A percentile compares a stretch with the other conserved stretches of the same genome.
Conservation (phyloP, 176 grass and related monocot species). For the Juncus inflexus region DNA sequence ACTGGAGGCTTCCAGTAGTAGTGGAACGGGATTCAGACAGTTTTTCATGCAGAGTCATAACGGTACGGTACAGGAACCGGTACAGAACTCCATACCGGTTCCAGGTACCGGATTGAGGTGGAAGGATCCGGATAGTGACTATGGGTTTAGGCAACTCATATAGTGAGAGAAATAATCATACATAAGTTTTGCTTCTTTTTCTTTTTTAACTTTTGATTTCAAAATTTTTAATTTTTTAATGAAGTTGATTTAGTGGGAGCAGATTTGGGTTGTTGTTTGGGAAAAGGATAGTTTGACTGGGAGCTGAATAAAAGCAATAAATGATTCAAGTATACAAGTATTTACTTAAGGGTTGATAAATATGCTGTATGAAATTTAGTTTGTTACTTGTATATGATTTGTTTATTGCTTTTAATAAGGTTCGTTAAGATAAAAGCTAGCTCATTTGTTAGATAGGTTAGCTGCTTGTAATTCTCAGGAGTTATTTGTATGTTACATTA, state of each 20-base stretch:
- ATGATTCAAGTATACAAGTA: constrained; percentile 22
- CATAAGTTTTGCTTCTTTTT: constrained; percentile 21
- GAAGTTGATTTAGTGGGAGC: constrained; percentile 9
- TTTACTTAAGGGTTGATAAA: constrained; percentile 24
- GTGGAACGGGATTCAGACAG: constrained; percentile 17
- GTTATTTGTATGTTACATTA: too few relatives aligned
- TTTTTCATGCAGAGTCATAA: constrained; percentile 23
- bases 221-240: constrained; percentile 1
- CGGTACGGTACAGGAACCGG: constrained; percentile 22
- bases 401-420: constrained; percentile 19
- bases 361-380: too few relatives aligned
- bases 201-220: constrained; percentile 22
- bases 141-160: constrained; percentile 21
- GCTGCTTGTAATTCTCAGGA: constrained; percentile 12
- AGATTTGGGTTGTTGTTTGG: constrained; percentile 16
- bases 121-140: constrained; percentile 24
- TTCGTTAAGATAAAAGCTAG: constrained; percentile 10
- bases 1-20: constrained; percentile 22
- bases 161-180: constrained; percentile 16
- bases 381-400: constrained; percentile 10
- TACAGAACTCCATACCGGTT: constrained; percentile 5
- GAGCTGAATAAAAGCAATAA: constrained; percentile 16
- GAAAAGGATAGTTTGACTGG: constrained; percentile 8
- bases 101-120: constrained; percentile 24
- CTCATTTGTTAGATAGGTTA: neutral